A percentile compares a stretch with the other conserved stretches of the same genome.
These are phyloP conservation scores for Thalassia testudinum DNA, from an alignment of 116 monocot genomes.

Conservation along the genomic window DNA sequence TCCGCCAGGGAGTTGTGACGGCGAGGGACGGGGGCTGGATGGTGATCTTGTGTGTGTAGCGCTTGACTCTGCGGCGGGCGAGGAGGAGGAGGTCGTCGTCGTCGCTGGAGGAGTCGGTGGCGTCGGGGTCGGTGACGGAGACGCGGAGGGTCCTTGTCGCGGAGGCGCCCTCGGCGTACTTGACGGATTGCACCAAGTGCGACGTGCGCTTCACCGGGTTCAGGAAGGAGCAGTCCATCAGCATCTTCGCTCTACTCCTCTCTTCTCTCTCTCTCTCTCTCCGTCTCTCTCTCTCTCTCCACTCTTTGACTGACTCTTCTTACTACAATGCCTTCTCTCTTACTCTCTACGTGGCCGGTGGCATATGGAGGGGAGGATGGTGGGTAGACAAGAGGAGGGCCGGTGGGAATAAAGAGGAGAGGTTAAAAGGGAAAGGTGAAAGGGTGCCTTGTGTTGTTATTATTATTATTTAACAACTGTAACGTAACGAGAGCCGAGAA, in stretches of 20 bases:
- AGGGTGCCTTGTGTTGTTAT: background rate
- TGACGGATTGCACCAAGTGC: background rate
- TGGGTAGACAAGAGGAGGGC: background rate
- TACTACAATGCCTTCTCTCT: background rate
- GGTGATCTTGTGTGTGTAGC: constrained; percentile 23
- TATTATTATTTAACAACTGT: background rate
- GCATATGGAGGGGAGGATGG: too few relatives aligned
- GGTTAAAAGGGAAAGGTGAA: constrained; percentile 6
- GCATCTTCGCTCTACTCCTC: constrained; percentile 2
- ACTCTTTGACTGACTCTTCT: background rate
- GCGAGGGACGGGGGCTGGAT: constrained; percentile 6
- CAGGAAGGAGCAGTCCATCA: background rate
- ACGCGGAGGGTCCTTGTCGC: constrained; percentile 21
- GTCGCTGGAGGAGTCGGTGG: constrained; percentile 43
- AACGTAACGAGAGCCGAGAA: background rate
- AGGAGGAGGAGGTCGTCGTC: background rate
- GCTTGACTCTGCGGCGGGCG: constrained; percentile 14
- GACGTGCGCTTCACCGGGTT: background rate
- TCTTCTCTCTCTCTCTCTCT: background rate
- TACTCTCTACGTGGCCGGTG: constrained; percentile 1
- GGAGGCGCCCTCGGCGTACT: background rate
- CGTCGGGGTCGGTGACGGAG: constrained; percentile 42
- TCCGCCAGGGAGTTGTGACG: background rate
- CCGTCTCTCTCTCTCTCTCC: background rate
- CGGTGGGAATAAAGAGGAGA: background rate